Evolutionary conservation across 306 rosid species (phyloP).

Genomic region (Hylodesmum podocarpum): DNA sequence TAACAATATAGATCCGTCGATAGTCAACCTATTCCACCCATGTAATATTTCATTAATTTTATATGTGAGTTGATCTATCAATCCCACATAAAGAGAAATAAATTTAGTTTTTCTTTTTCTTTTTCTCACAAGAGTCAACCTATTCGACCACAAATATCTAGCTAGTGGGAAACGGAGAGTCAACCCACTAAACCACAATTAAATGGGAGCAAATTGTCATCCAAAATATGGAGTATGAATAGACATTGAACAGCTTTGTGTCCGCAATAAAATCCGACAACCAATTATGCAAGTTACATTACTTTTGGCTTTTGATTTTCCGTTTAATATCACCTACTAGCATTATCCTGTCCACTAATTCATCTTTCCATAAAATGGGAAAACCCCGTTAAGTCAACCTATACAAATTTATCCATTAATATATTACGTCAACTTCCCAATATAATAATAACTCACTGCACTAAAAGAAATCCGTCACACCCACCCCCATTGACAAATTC

Average conservation of each 20-base stretch:
- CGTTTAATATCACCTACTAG: background rate
- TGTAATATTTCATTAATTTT: too few relatives aligned
- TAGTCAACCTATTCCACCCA: too few relatives aligned
- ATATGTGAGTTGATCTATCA: background rate
- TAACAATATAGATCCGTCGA: too few relatives aligned
- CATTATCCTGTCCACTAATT: background rate
- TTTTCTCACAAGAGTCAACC: background rate
- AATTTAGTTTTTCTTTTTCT: background rate
- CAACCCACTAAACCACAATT: background rate
- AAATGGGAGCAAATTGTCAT: background rate
- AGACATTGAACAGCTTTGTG: background rate
- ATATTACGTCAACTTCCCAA: background rate
- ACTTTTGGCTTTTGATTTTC: background rate
- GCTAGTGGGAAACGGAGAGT: background rate
- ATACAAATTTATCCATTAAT: background rate
- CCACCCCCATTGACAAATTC: background rate
- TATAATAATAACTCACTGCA: background rate
- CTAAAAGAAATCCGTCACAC: background rate
- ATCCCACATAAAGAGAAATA: background rate
- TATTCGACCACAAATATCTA: background rate
- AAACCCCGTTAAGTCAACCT: background rate
- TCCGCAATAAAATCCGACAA: background rate
- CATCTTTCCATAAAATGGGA: background rate
- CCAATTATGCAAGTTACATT: constrained; percentile 3
- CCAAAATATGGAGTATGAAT: background rate